Evolutionary conservation across 331 rosid genomes (phyloP), one percentile per base, ranked within the genome.

Genomic region (Pyracantha coccinea): DNA sequence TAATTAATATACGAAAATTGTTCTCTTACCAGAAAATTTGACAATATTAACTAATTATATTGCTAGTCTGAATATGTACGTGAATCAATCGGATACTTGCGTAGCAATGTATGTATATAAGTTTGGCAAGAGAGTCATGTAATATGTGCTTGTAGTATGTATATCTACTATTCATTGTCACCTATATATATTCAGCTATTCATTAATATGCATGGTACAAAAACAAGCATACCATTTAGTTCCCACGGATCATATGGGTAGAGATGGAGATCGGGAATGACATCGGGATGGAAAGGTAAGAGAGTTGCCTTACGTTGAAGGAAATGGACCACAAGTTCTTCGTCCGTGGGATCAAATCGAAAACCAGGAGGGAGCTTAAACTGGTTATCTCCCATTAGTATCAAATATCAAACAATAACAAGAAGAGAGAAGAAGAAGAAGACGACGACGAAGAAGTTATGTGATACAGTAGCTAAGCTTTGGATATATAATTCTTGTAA

Each of bases 241-340:
- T 92, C 89, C 99, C 99, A 94, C 1, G 99, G 99, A 72, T 94
- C 93, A 62, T 79, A 87, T 0, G 92, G 88, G 68, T 74, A 89
- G 79, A 90, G 97, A 32, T 86, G 88, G 77, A 94, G 99, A 78
- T 94, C 99, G 75, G 99, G 99, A 45, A 94, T 92, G 84, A 92
- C 96, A 31, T 94, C 99, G 0, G 99, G 99, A 50, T 94, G 97
- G 72, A 90, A 89, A 21, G 99, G 99, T 13, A 94, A 66, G 70
- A 92, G 94, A 23, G 92, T 71, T 2, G 90, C 97, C 75, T 90
- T 94, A 68, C 98, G 87, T 21, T 88, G 92, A 77, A 92, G 98
- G 69, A 92, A 92, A 83, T 92, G 95, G 44, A 88, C 94, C 0
- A 92, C 85, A 50, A 83, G 97, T 61, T 94, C 99, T 87, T 94